phyloP scores from a whole-genome alignment of 1,139 yeast species.

The Candida mesenterica region DNA sequence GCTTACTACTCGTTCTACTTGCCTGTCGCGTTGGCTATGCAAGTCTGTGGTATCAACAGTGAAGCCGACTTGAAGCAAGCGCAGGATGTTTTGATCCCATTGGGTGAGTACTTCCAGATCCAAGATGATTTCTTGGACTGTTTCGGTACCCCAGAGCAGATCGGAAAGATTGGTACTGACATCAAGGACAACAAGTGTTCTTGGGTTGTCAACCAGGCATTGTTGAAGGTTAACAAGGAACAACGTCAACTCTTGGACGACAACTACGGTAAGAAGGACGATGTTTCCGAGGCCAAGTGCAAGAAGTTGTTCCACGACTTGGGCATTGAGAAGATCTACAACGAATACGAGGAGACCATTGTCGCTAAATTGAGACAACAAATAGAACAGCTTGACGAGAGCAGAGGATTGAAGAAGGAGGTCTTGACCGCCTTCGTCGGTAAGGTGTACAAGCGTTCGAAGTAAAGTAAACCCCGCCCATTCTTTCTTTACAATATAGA shows the following conservation, averaged over 20 bases:
- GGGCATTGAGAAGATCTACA: constrained; percentile 68
- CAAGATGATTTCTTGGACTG: constrained; percentile 98
- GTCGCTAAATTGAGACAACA: constrained; percentile 63
- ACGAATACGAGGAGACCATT: constrained; percentile 75
- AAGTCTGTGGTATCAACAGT: constrained; percentile 74
- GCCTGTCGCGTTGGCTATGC: constrained; percentile 97
- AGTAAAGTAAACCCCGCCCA: constrained; percentile 44
- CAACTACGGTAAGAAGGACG: constrained; percentile 85
- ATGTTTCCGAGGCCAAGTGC: constrained; percentile 65
- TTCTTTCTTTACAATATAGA: background rate
- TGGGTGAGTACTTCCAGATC: constrained; percentile 98
- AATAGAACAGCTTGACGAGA: constrained; percentile 77
- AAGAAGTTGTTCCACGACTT: constrained; percentile 75
- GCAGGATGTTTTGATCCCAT: constrained; percentile 80
- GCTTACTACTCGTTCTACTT: constrained; percentile 96
- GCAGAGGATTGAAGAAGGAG: constrained; percentile 85
- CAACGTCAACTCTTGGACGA: constrained; percentile 82
- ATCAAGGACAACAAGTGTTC: constrained; percentile 98
- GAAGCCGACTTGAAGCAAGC: constrained; percentile 84
- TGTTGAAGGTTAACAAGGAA: constrained; percentile 71
- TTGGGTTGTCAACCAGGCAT: constrained; percentile 95
- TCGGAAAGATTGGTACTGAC: constrained; percentile 98
- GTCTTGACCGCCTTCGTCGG: constrained; percentile 81
- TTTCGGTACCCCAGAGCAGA: constrained; percentile 95
- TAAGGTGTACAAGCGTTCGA: constrained; percentile 92